A percentile compares a stretch with the other conserved stretches of the same genome.
These are phyloP conservation scores for Quercus bicolor DNA, from an alignment of 306 rosid genomes.

Conservation along the genomic window DNA sequence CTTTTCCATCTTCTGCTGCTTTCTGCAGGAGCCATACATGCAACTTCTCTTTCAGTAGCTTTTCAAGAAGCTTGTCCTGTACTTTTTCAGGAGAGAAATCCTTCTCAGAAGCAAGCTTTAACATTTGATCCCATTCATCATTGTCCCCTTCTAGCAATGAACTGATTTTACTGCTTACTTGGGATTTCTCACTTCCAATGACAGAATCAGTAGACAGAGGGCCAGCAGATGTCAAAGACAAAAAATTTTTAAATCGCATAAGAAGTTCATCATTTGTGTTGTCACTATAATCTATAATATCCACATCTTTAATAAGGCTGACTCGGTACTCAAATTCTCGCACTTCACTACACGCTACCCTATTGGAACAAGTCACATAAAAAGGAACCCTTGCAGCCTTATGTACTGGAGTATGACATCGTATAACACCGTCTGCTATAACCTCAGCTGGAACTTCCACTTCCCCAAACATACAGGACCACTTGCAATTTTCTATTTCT, in stretches of 20 bases:
- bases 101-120: constrained; percentile 39
- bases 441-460: constrained; percentile 79
- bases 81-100: constrained; percentile 52
- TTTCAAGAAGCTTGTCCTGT: constrained; percentile 60
- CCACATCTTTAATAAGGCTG: constrained; percentile 31
- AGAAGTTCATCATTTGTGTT: constrained; percentile 30
- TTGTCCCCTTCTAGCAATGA: constrained; percentile 49
- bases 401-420: constrained; percentile 74
- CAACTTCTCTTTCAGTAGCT: constrained; percentile 69
- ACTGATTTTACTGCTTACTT: constrained; percentile 51
- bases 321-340: constrained; percentile 73
- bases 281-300: constrained; percentile 25
- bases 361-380: constrained; percentile 81
- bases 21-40: constrained; percentile 71
- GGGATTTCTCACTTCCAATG: constrained; percentile 35
- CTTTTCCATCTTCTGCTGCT: constrained; percentile 73
- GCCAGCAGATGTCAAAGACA: constrained; percentile 30
- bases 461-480: constrained; percentile 95
- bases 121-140: constrained; percentile 60
- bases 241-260: constrained; percentile 45
- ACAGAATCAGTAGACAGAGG: constrained; percentile 32
- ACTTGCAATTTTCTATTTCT: constrained; percentile 51
- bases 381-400: constrained; percentile 78
- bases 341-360: constrained; percentile 90
- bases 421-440: constrained; percentile 59